A percentile compares a stretch with the other conserved stretches of the same genome.
Evolutionary conservation across 2,329 filamentous ascomycete genomes (phyloP).

Genomic region (Eutypa lata): DNA sequence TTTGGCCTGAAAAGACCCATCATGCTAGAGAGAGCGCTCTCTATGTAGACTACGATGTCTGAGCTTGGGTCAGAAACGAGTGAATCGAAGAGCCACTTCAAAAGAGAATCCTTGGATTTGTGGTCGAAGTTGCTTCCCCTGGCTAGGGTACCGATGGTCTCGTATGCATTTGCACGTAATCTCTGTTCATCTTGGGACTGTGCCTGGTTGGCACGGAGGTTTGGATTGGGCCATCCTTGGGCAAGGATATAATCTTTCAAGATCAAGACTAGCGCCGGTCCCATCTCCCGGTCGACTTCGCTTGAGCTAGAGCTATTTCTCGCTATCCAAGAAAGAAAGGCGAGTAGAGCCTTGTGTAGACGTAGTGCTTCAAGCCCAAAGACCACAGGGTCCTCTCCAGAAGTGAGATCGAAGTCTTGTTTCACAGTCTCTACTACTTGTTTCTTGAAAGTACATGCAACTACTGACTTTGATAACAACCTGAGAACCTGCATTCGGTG

Average conservation of each 20-base stretch:
- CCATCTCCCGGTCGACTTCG: constrained; percentile 61
- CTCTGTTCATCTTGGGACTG: constrained; percentile 57
- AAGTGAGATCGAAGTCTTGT: constrained; percentile 53
- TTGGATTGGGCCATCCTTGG: constrained; percentile 77
- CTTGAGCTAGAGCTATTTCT: constrained; percentile 59
- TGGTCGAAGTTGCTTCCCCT: constrained; percentile 59
- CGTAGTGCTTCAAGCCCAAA: constrained; percentile 73
- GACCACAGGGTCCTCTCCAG: constrained; percentile 31
- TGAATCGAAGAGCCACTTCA: constrained; percentile 79
- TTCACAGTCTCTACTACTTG: constrained; percentile 68
- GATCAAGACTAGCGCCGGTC: constrained; percentile 63
- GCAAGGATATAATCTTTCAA: constrained; percentile 71
- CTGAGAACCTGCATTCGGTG: constrained; percentile 75
- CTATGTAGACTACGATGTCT: constrained; percentile 80
- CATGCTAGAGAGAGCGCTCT: constrained; percentile 80
- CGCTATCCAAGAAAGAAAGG: constrained; percentile 84
- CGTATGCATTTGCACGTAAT: constrained; percentile 79
- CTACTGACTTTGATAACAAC: constrained; percentile 72
- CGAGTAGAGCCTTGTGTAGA: constrained; percentile 77
- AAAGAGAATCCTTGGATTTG: constrained; percentile 49
- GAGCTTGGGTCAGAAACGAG: constrained; percentile 74
- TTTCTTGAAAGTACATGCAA: constrained; percentile 66
- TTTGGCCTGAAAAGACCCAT: constrained; percentile 41
- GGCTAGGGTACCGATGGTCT: constrained; percentile 81
- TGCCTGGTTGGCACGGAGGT: constrained; percentile 39